phyloP scores from a whole-genome alignment of 2,329 filamentous ascomycete genomes.

The Colletotrichum sp. region DNA sequence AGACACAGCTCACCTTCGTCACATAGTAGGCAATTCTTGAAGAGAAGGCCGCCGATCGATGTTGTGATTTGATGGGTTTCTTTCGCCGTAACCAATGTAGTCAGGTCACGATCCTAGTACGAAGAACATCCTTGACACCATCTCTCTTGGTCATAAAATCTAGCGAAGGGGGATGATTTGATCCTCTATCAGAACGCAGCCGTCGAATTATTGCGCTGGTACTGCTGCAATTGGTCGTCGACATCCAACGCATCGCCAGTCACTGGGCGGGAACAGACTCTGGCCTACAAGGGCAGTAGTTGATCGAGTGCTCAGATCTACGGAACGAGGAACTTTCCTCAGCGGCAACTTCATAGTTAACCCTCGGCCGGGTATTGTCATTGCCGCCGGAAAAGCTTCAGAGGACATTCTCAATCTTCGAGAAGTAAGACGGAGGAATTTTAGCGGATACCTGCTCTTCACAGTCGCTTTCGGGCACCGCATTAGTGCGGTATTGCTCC shows the following conservation, averaged over 20 bases:
- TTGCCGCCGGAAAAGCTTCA: neutral
- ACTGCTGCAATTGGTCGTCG: neutral
- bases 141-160: neutral
- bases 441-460: neutral
- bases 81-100: accelerated
- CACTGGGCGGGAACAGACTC: neutral
- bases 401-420: neutral
- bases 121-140: neutral
- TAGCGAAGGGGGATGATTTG: neutral
- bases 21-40: neutral
- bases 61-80: neutral
- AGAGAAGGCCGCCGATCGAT: neutral
- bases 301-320: neutral
- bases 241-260: neutral
- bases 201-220: neutral
- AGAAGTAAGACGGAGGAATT: neutral
- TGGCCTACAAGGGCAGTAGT: neutral
- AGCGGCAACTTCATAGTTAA: neutral
- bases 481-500: neutral
- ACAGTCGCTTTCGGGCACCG: neutral
- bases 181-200: neutral
- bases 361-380: neutral
- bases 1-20: neutral
- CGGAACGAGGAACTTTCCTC: neutral
- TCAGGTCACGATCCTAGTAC: neutral